Base-by-base conservation (phyloP, 2,329 filamentous ascomycete genomes). In the Diaporthe australafricana region DNA sequence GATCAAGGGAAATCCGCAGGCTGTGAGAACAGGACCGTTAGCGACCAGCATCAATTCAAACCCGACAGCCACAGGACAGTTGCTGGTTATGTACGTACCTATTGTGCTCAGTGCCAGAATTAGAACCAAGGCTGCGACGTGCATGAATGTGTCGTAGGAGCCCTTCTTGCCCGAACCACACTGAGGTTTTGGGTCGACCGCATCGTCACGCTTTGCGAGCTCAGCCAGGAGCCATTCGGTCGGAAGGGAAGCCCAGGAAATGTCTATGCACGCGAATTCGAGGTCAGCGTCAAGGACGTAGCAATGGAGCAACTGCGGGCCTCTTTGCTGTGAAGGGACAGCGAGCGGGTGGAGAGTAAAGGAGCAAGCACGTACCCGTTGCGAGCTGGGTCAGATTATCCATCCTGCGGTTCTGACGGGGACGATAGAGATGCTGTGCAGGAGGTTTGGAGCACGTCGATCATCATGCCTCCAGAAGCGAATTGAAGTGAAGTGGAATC, bases 121-220 rank as follows among this genome's bases (percentile, higher is more conserved):
- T 48, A 94, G 82, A 71, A 93, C 84, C 70, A 94, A 81, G 53
- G 92, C 92, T 77, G 90, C 88, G 65, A 94, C 87, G 79, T 94
- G 92, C 52, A 91, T 83, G 2, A 87, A 83, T 0, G 90, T 92
- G 75, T 94, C 91, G 81, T 94, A 94, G 75, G 82, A 81, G 30
- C 87, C 88, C 71, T 81, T 81, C 67, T 86, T 82, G 62, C 84
- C 84, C 5, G 86, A 87, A 45, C 89, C 89, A 75, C 89, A 91
- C 40, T 81, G 78, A 6, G 88, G 88, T 72, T 83, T 84, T 45
- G 83, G 77, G 40, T 78, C 81, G 65, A 80, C 78, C 11, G 80
- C 77, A 48, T 76, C 75, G 73, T 84, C 83, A 70, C 88, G 86
- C 75, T 83, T 83, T 38, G 83, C 81, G 25, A 90, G 82, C 78